Base-by-base conservation (phyloP, 441 rosid genomes). In the Gossypium schwendimanii region DNA sequence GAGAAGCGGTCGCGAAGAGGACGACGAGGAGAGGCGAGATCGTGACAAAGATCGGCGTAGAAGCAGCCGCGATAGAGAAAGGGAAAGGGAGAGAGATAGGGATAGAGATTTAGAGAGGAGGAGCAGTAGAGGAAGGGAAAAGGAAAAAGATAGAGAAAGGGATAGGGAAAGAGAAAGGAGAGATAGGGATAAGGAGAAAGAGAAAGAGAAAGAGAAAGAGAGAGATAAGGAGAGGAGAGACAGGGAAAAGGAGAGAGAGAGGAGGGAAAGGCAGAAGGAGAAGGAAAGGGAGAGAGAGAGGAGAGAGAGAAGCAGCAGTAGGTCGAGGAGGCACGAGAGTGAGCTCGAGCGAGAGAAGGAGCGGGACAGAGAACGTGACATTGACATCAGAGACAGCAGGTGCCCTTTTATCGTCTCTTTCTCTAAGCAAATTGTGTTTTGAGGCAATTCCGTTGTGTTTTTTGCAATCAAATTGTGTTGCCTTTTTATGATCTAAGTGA, bases 341-440 rank as follows among this genome's bases (percentile, higher is more conserved):
- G 85, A 52, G 21, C 71, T 75, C 1, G 71, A 52, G n/a, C 58
- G 1, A 8, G 69, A 80, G 75, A 65, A 62, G 62, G 70, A 54
- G 26, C 28, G 23, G 24, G 58, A 53, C 17, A 57, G 62, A 23
- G 62, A 86, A 54, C 78, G 79, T 0, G 89, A 86, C 59, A 33
- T 85, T n/a, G 85, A 86, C 36, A 74, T 78, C 63, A 79, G 89
- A 62, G 97, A 88, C 59, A 86, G 81, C 87, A 91, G 91, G 94
- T 87, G 69, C 5, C 26, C n/a, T 31, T 62, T 31, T 31, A 24
- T 17, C 7, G 3, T 15, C 4, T 20, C 12, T 61, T 21, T 23
- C 31, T 21, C 61, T 23, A 57, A 57, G 26, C 4, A 10, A 57
- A 57, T 10, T 57, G 12, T 57, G 3, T 23, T 2, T 21, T 33